Percentiles rank a stretch among this genome's conserved stretches.
These are phyloP conservation scores for Tetracladium marchalianum DNA, from an alignment of 495 filamentous ascomycete species.

Conservation along the genomic window DNA sequence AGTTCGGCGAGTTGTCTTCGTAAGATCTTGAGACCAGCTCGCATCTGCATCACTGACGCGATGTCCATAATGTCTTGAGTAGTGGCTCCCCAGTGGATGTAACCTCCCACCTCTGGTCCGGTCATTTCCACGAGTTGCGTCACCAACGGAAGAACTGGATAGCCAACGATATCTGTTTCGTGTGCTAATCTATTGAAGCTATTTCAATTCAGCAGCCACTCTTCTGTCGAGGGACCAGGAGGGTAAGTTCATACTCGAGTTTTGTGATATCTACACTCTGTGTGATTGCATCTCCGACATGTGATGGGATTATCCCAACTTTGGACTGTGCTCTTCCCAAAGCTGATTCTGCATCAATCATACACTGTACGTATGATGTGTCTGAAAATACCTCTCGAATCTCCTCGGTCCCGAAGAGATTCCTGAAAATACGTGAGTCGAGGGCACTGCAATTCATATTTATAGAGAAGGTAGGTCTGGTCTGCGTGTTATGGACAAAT, in stretches of 20 bases:
- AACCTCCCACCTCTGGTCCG: slow-evolving; percentile 33
- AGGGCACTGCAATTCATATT: slow-evolving; percentile 25
- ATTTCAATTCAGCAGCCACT: too few species aligned
- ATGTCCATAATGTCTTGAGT: slow-evolving; percentile 47
- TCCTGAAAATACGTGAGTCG: slow-evolving; percentile 39
- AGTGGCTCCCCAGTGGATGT: slow-evolving; percentile 46
- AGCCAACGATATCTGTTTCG: slow-evolving; percentile 44
- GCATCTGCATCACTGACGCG: slow-evolving; percentile 40
- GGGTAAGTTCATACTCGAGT: slow-evolving; percentile 11
- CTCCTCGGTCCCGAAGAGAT: slow-evolving; percentile 39
- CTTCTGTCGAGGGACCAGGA: too few species aligned
- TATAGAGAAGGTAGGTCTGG: too few species aligned
- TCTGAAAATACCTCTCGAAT: slow-evolving; percentile 42
- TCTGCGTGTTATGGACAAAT: too few species aligned
- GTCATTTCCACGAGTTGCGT: slow-evolving; percentile 31
- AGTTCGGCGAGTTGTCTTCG: slow-evolving; percentile 27
- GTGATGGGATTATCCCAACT: slow-evolving; percentile 33
- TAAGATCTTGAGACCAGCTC: slow-evolving; percentile 33
- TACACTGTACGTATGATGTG: slow-evolving; percentile 35
- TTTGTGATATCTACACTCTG: slow-evolving; percentile 20
- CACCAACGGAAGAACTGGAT: slow-evolving; percentile 41
- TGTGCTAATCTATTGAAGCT: slow-evolving; percentile 31
- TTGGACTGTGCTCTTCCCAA: slow-evolving; percentile 36
- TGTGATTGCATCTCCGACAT: slow-evolving; percentile 32
- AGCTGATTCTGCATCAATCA: slow-evolving; percentile 39